A percentile compares a stretch with the other conserved stretches of the same genome.
Evolutionary conservation across 2,329 filamentous ascomycete genomes (phyloP).

Genomic region (Neonectria magnoliae): DNA sequence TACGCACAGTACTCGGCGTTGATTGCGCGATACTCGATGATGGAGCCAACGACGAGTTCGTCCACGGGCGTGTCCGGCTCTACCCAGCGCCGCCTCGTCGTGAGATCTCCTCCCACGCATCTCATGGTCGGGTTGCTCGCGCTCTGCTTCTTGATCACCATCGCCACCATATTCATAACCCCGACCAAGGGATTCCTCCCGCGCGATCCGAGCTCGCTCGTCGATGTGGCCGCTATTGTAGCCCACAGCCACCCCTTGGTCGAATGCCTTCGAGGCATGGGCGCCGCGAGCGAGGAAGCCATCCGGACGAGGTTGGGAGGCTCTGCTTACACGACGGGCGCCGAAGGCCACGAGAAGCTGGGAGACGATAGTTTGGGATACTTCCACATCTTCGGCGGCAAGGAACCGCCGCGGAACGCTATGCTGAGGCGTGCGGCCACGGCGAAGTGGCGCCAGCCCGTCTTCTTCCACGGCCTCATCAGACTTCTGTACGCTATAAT

Average conservation of each 20-base stretch:
- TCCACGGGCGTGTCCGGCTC: conserved; percentile 40
- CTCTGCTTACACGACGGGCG: conserved; percentile 46
- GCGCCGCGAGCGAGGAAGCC: conserved; percentile 43
- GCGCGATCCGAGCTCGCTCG: conserved; percentile 47
- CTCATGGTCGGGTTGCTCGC: conserved; percentile 44
- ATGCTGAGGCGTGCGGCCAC: conserved; percentile 33
- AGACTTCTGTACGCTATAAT: conserved; percentile 42
- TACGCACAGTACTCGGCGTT: conserved; percentile 49
- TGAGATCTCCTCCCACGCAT: conserved; percentile 45
- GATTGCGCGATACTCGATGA: conserved; percentile 45
- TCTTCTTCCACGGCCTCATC: conserved; percentile 42
- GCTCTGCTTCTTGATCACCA: conserved; percentile 38
- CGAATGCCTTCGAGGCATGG: conserved; percentile 48
- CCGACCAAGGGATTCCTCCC: conserved; percentile 50
- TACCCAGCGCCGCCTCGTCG: conserved; percentile 45
- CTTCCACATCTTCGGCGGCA: conserved; percentile 43
- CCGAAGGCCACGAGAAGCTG: conserved; percentile 49
- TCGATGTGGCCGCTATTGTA: conserved; percentile 49
- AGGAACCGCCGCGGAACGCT: conserved; percentile 28
- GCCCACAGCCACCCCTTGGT: conserved; percentile 49
- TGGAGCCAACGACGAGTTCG: conserved; percentile 33
- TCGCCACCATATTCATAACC: conserved; percentile 31
- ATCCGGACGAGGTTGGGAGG: conserved; percentile 43
- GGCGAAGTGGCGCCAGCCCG: conserved; percentile 45
- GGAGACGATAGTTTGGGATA: conserved; percentile 36